Evolutionary conservation across 176 grass and related monocot species (phyloP).

Genomic region (Triticum monococcum): DNA sequence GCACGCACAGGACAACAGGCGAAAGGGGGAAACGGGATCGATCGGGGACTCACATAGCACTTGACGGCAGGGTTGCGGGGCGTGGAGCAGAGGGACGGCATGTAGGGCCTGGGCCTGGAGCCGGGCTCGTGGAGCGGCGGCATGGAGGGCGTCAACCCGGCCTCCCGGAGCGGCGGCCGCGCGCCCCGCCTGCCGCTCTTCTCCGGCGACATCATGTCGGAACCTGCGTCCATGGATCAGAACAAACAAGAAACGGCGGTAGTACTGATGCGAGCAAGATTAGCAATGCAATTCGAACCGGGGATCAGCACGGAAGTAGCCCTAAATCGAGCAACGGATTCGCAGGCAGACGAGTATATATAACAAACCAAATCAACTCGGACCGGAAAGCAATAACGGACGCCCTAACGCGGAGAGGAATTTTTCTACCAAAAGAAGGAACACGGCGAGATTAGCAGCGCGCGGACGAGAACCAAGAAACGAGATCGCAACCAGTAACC

Average conservation of each 20-base stretch:
- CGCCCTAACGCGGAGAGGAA: neutral
- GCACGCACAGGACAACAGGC: neutral
- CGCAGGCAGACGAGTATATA: neutral
- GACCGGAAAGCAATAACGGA: neutral
- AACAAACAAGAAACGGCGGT: neutral
- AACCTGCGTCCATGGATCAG: constrained; percentile 48
- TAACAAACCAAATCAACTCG: neutral
- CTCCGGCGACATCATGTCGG: constrained; percentile 38
- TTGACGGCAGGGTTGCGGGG: constrained; percentile 34
- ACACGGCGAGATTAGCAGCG: neutral
- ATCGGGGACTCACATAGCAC: constrained; percentile 31
- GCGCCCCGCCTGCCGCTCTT: constrained; percentile 3
- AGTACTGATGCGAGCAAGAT: neutral
- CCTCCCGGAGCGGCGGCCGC: neutral
- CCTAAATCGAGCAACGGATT: neutral
- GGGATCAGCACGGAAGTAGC: neutral
- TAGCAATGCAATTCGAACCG: neutral
- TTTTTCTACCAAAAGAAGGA: neutral
- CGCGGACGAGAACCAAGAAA: neutral
- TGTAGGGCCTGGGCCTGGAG: constrained; percentile 49
- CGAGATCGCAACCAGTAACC: neutral
- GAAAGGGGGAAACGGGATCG: neutral
- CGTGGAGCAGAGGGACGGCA: constrained; percentile 44
- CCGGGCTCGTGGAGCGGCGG: constrained; percentile 40
- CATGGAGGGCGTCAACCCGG: no score